These are phyloP conservation scores for Gracilariopsis chorda DNA, from an alignment of 23 red algal species.

Conservation along the genomic window DNA sequence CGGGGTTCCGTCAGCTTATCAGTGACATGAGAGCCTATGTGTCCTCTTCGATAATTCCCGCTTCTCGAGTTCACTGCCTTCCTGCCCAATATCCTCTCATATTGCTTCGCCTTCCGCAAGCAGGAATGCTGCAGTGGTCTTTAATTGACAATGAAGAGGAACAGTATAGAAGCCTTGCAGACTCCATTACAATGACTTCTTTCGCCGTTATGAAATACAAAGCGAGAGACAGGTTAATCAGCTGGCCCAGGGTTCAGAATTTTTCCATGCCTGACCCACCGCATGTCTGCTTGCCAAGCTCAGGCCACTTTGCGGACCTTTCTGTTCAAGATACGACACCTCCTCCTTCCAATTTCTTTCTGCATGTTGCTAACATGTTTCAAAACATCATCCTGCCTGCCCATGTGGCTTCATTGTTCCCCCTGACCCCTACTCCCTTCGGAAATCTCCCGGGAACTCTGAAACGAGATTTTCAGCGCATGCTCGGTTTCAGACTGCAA, in stretches of 20 bases:
- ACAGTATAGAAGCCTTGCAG: neutral
- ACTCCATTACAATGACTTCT: neutral
- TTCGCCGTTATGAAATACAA: neutral
- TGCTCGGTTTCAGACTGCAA: neutral
- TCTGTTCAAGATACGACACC: neutral
- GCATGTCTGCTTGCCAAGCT: neutral
- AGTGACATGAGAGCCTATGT: no score
- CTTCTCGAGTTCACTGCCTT: no score
- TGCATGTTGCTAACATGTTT: constrained; percentile 20
- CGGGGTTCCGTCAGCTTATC: no score
- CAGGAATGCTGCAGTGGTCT: constrained; percentile 11
- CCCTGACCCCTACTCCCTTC: neutral
- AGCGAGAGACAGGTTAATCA: neutral
- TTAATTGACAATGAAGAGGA: neutral
- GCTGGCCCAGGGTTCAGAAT: constrained; percentile 8
- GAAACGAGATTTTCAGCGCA: neutral
- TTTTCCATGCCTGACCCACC: neutral
- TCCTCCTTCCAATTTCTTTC: neutral
- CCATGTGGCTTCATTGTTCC: neutral
- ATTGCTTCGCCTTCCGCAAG: no score
- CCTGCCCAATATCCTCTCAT: no score
- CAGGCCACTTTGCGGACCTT: neutral
- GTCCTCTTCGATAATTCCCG: no score
- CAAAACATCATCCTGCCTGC: constrained; percentile 10
- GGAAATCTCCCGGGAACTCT: neutral